Evolutionary conservation across 2,329 filamentous ascomycete species (phyloP).

Genomic region (Penicillium corylophilum): DNA sequence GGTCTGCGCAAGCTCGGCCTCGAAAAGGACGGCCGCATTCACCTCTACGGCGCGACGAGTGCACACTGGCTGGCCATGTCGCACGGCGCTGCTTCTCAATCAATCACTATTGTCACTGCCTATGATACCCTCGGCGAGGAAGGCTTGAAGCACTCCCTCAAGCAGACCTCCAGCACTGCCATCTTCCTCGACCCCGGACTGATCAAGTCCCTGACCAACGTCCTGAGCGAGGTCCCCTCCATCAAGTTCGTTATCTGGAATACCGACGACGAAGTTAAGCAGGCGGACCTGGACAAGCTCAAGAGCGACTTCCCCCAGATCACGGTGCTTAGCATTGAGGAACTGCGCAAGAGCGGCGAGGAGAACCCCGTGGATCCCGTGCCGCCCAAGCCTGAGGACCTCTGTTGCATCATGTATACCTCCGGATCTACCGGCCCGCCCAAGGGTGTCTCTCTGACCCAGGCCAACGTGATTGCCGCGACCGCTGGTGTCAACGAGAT

Average conservation of each 20-base stretch:
- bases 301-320: conserved; percentile 54
- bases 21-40: conserved; percentile 64
- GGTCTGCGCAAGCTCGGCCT: conserved; percentile 75
- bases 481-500: conserved; percentile 78
- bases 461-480: conserved; percentile 76
- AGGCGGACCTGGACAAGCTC: conserved; percentile 55
- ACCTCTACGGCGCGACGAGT: conserved; percentile 83
- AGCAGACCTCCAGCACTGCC: conserved; percentile 74
- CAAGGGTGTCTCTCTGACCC: conserved; percentile 82
- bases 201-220: conserved; percentile 58
- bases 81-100: conserved; percentile 76
- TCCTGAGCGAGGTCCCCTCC: conserved; percentile 56
- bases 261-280: conserved; percentile 52
- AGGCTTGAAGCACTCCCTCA: conserved; percentile 80
- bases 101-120: conserved; percentile 86
- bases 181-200: conserved; percentile 88
- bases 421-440: conserved; percentile 86
- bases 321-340: conserved; percentile 56
- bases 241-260: conserved; percentile 61
- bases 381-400: conserved; percentile 70
- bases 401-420: conserved; percentile 80
- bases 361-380: conserved; percentile 69
- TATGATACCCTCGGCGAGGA: conserved; percentile 88
- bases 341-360: conserved; percentile 56
- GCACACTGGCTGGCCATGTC: conserved; percentile 81